Conservation (phyloP, 2,329 filamentous ascomycete genomes). For the Coniella lustricola region DNA sequence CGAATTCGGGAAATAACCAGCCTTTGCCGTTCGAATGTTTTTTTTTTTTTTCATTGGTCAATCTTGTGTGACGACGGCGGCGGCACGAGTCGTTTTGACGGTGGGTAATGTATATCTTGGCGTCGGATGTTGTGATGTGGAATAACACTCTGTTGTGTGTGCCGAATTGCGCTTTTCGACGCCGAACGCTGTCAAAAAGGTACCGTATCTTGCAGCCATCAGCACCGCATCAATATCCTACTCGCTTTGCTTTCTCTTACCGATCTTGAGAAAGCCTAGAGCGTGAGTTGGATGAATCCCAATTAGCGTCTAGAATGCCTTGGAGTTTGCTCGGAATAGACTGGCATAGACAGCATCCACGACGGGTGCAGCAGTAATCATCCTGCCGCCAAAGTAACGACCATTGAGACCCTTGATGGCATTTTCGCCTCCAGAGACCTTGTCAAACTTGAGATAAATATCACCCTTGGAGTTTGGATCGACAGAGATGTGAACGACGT, state of each 20-base stretch:
- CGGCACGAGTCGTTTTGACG: background rate
- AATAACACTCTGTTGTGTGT: too few relatives aligned
- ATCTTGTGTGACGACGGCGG: background rate
- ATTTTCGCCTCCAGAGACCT: slow-evolving; percentile 90
- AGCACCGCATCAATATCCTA: slow-evolving; percentile 15
- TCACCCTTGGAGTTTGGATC: slow-evolving; percentile 92
- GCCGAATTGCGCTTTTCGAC: background rate
- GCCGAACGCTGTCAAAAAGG: background rate
- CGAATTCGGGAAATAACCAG: slow-evolving; percentile 16
- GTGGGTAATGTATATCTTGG: background rate
- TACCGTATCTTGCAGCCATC: slow-evolving; percentile 16
- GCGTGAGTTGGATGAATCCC: slow-evolving; percentile 35
- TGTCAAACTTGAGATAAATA: slow-evolving; percentile 97
- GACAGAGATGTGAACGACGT: slow-evolving; percentile 93
- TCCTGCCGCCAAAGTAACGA: slow-evolving; percentile 85
- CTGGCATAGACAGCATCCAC: slow-evolving; percentile 98
- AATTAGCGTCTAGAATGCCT: slow-evolving; percentile 66
- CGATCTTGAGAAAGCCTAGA: slow-evolving; percentile 38
- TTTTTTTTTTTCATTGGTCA: background rate
- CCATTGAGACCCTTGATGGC: slow-evolving; percentile 97
- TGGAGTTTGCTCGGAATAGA: slow-evolving; percentile 74
- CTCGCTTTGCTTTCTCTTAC: slow-evolving; percentile 18
- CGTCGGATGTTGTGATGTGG: background rate
- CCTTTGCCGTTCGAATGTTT: slow-evolving; percentile 13
- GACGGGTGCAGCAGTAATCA: slow-evolving; percentile 91